Evolutionary conservation across 805 yeast genomes (phyloP).

Genomic region (Candida oleophila): DNA sequence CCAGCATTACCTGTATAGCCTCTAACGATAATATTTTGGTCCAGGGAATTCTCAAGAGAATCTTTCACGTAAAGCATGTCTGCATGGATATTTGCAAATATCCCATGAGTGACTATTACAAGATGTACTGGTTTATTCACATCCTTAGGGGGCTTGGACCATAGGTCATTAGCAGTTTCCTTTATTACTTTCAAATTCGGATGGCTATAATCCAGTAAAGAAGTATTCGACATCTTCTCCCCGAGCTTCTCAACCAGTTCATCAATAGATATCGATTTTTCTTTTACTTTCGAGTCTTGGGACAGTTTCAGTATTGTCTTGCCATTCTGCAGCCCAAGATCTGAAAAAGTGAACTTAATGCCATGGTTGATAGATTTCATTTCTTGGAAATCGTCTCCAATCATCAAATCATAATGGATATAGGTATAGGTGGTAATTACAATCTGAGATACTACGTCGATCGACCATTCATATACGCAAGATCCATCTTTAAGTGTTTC

Average conservation of each 20-base stretch:
- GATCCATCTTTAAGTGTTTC: conserved; percentile 10
- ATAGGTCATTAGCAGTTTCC: conserved; percentile 28
- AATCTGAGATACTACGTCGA: conserved; percentile 43
- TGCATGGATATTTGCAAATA: conserved; percentile 43
- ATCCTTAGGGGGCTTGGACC: conserved; percentile 27
- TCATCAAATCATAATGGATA: conserved; percentile 33
- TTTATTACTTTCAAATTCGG: conserved; percentile 21
- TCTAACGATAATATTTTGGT: conserved; percentile 35
- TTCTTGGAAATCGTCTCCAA: conserved; percentile 33
- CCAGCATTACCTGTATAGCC: conserved; percentile 44
- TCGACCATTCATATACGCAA: conserved; percentile 30
- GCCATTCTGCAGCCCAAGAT: conserved; percentile 1
- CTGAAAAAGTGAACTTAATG: conserved; percentile 8
- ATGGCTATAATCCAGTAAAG: background rate
- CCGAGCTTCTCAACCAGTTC: background rate
- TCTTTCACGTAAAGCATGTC: conserved; percentile 45
- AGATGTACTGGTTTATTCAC: conserved; percentile 36
- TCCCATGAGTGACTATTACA: conserved; percentile 43
- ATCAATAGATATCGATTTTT: too few relatives aligned
- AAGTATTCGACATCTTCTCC: background rate
- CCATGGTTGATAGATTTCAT: conserved; percentile 35
- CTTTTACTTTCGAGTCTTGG: too few relatives aligned
- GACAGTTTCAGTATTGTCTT: background rate
- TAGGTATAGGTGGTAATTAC: conserved; percentile 32
- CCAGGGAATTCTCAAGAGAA: conserved; percentile 20